Evolutionary conservation across 192 early-diverging fungal genomes (phyloP), one percentile per base, ranked within the genome.

Genomic region (Coemansia furcata): DNA sequence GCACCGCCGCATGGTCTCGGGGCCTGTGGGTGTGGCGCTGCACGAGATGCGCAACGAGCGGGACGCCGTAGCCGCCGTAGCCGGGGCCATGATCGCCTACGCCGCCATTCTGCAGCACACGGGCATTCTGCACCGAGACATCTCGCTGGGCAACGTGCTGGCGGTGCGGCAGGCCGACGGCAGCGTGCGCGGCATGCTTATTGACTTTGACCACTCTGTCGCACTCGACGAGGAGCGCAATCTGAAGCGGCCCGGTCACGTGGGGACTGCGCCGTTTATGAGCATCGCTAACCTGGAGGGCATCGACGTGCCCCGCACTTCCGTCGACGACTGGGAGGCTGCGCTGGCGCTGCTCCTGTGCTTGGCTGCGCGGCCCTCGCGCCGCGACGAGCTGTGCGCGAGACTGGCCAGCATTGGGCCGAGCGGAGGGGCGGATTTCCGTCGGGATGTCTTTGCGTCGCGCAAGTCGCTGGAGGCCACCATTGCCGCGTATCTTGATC

Each of bases 221-320:
- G 67, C 23, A 42, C 37, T 2, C 21, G 21, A 26, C 10, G 67
- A 67, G 2, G 49, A 43, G 33, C 62, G 72, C 65, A 82, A 77
- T 67, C 30, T 12, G 12, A n/a, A 10, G 15, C 36, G 23, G 2
- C 73, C 79, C 4, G 74, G 74, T n/a, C 67, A 71, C 39, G 69
- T 77, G 2, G 80, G 80, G 30, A 82, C 80, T 0, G 68, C 65
- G 1, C 80, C 80, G 33, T 82, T 77, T 37, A 82, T 82, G 80
- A 77, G 74, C 68, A 82, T 74, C 29, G 61, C 69, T 35, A 82
- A 82, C 23, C 58, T 77, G 46, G 80, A 82, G 68, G 80, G 71
- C 38, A 68, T 76, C 5, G 71, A 76, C 15, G 73, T 77, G 6
- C 64, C 74, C 35, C 80, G 80, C 50, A 82, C 80, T 2, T 61